phyloP scores from a whole-genome alignment of 805 yeast genomes.

The Candida michaelii region DNA sequence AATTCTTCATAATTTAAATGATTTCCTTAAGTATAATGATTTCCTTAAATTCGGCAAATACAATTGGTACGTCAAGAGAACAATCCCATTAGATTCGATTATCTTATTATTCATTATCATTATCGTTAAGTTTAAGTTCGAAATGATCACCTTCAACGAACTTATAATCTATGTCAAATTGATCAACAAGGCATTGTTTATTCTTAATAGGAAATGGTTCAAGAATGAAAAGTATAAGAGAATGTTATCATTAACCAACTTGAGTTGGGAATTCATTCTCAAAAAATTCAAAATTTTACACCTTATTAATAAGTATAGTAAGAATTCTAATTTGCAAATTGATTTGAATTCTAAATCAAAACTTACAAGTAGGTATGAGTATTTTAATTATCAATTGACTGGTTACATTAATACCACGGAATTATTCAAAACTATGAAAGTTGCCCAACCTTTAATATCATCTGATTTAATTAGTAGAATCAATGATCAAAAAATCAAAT shows the following conservation, averaged over 20 bases:
- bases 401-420: conserved; percentile 41
- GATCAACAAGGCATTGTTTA: conserved; percentile 42
- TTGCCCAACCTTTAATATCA: conserved; percentile 36
- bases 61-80: conserved; percentile 61
- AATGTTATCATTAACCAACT: conserved; percentile 43
- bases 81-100: conserved; percentile 61
- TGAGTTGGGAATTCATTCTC: conserved; percentile 43
- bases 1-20: conserved; percentile 54
- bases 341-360: conserved; percentile 16
- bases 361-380: conserved; percentile 25
- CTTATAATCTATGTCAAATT: conserved; percentile 37
- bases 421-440: conserved; percentile 42
- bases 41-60: conserved; percentile 52
- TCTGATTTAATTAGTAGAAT: conserved; percentile 13
- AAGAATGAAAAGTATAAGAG: conserved; percentile 47
- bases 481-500: conserved; percentile 9
- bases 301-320: conserved; percentile 25
- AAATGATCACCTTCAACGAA: conserved; percentile 38
- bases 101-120: conserved; percentile 52
- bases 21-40: conserved; percentile 52
- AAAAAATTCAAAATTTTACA: conserved; percentile 33
- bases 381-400: conserved; percentile 41
- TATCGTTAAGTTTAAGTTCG: conserved; percentile 50
- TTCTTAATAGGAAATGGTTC: conserved; percentile 44
- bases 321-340: conserved; percentile 19